These are phyloP conservation scores for Monosporozyma servazzii DNA, from an alignment of 805 yeast species.

Conservation along the genomic window DNA sequence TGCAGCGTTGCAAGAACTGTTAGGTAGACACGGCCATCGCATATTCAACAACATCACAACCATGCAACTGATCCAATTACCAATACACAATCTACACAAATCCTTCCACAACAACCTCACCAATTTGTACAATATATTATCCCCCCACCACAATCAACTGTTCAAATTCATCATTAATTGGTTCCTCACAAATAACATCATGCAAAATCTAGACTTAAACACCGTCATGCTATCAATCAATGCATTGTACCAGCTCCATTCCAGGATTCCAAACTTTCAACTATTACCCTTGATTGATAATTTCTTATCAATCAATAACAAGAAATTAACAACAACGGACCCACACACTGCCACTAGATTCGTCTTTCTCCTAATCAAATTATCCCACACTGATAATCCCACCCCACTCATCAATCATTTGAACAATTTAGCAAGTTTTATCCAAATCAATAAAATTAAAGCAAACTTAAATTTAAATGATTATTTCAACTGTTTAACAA, in stretches of 20 bases:
- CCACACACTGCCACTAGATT: background rate
- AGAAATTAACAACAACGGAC: too few species aligned
- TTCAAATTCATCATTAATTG: constrained; percentile 17
- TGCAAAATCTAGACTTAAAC: constrained; percentile 12
- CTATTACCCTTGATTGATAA: background rate
- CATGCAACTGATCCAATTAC: constrained; percentile 46
- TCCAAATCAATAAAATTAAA: background rate
- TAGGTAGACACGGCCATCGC: constrained; percentile 52
- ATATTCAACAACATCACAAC: constrained; percentile 25
- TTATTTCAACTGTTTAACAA: constrained; percentile 20
- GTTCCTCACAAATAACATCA: constrained; percentile 16
- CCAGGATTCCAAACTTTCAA: background rate
- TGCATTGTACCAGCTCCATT: constrained; percentile 5
- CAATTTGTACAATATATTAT: constrained; percentile 14
- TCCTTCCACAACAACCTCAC: constrained; percentile 35
- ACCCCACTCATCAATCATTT: too few species aligned
- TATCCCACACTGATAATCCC: background rate
- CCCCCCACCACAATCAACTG: constrained; percentile 1
- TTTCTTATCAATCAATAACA: too few species aligned
- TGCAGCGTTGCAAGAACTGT: constrained; percentile 78
- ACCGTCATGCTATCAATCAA: constrained; percentile 8
- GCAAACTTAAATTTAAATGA: background rate
- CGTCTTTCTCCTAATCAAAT: background rate
- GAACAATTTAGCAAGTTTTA: too few species aligned
- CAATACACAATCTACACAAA: constrained; percentile 41